Percentiles rank a stretch among this genome's conserved stretches.
Conservation (phyloP, 2,329 filamentous ascomycete genomes). For the Clathrospora elynae region DNA sequence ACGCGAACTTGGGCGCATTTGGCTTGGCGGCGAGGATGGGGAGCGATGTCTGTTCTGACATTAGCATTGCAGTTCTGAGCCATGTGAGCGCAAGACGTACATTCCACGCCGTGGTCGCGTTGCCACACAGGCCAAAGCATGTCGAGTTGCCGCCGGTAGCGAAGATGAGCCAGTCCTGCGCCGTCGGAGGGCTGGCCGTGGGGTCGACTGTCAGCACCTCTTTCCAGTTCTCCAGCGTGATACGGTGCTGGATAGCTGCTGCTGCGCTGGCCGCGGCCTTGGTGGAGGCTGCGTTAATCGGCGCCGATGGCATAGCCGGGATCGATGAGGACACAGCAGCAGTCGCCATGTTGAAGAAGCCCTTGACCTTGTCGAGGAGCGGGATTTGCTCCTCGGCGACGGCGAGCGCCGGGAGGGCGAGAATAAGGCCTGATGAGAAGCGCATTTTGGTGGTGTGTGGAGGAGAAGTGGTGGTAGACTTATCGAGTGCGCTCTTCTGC, state of each 20-base stretch:
- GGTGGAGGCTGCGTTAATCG: constrained; percentile 55
- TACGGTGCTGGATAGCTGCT: constrained; percentile 57
- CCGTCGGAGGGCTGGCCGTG: constrained; percentile 60
- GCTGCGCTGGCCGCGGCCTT: constrained; percentile 61
- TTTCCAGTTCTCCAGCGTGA: constrained; percentile 75
- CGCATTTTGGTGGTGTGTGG: constrained; percentile 53
- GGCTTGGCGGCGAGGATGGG: constrained; percentile 65
- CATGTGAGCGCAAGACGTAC: constrained; percentile 37
- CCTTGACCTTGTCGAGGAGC: constrained; percentile 65
- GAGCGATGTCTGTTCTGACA: constrained; percentile 60
- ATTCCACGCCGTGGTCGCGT: constrained; percentile 65
- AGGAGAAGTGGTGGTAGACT: constrained; percentile 13
- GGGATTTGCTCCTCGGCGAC: constrained; percentile 64
- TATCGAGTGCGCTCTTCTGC: constrained; percentile 20
- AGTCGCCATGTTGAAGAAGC: constrained; percentile 61
- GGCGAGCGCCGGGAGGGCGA: constrained; percentile 58
- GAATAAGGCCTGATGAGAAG: constrained; percentile 56
- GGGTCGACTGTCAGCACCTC: constrained; percentile 66
- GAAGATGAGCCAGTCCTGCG: constrained; percentile 78
- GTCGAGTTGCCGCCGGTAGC: constrained; percentile 78
- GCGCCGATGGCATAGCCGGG: constrained; percentile 42
- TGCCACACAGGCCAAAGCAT: constrained; percentile 72
- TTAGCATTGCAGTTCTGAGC: constrained; percentile 7
- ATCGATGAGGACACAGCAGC: constrained; percentile 61
- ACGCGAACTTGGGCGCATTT: constrained; percentile 68